These are phyloP conservation scores for Conidiobolus incongruus DNA, from an alignment of 371 early-diverging fungal species.

Conservation along the genomic window DNA sequence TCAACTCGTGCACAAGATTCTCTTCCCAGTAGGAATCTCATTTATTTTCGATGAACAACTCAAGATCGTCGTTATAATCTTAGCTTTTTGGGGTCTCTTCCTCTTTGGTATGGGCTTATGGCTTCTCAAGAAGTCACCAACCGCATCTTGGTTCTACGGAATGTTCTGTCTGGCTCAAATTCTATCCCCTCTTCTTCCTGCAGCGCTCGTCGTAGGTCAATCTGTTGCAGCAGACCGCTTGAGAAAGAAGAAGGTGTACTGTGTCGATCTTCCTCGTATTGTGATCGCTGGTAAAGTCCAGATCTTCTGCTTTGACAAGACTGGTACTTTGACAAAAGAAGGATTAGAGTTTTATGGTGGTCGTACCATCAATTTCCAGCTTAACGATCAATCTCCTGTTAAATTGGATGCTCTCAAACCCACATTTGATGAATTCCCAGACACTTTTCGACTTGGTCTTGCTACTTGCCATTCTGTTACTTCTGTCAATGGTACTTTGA, in stretches of 20 bases:
- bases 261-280: slow-evolving; percentile 56
- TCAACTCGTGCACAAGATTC: slow-evolving; percentile 47
- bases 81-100: slow-evolving; percentile 32
- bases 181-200: slow-evolving; percentile 32
- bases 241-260: slow-evolving; percentile 27
- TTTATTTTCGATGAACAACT: slow-evolving; percentile 55
- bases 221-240: slow-evolving; percentile 58
- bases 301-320: slow-evolving; percentile 84
- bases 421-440: neutral
- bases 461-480: slow-evolving; percentile 62
- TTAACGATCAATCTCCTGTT: neutral
- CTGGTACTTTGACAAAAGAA: slow-evolving; percentile 42
- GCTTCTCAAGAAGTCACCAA: slow-evolving; percentile 22
- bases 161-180: slow-evolving; percentile 49
- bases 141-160: slow-evolving; percentile 36
- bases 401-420: neutral
- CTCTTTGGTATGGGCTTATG: slow-evolving; percentile 25
- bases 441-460: slow-evolving; percentile 15
- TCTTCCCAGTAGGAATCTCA: slow-evolving; percentile 38
- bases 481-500: slow-evolving; percentile 32
- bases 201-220: slow-evolving; percentile 74
- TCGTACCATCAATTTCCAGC: neutral
- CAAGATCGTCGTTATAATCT: slow-evolving; percentile 30
- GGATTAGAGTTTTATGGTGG: slow-evolving; percentile 5
- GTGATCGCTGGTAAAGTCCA: slow-evolving; percentile 36